A percentile compares a stretch with the other conserved stretches of the same genome.
Evolutionary conservation across 225 moss, liverwort and hornwort species (phyloP).

Genomic region (Rhytidiadelphus loreus): DNA sequence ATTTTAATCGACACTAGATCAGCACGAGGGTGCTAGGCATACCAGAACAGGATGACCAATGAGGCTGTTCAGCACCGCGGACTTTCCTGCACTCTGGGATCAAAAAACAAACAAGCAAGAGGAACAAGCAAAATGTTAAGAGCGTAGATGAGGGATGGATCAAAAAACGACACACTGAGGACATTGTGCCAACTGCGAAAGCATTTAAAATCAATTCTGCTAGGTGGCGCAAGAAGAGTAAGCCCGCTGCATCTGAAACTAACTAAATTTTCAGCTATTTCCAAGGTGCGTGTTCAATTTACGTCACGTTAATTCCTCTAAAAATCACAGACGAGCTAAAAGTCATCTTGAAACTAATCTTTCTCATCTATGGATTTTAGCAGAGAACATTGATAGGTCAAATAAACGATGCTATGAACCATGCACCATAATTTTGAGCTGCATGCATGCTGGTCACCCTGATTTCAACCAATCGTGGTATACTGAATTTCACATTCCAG

Average conservation of each 20-base stretch:
- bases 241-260: not conserved
- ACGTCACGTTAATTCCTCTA: not conserved
- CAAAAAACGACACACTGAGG: not conserved
- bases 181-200: not conserved
- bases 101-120: not conserved
- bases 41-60: constrained; percentile 95
- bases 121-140: not conserved
- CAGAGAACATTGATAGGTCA: not conserved
- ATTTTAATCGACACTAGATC: not conserved
- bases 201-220: not conserved
- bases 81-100: constrained; percentile 84
- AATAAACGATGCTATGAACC: not conserved
- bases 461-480: not conserved
- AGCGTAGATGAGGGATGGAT: not conserved
- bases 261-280: not conserved
- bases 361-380: not conserved
- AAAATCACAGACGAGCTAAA: not conserved
- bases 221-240: not conserved
- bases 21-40: not conserved
- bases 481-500: not conserved
- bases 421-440: not conserved
- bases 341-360: not conserved
- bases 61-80: constrained; percentile 84
- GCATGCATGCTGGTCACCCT: not conserved
- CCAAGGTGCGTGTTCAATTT: not conserved